Base-by-base conservation (phyloP, 2,329 filamentous ascomycete genomes). In the Colletotrichum noveboracense region DNA sequence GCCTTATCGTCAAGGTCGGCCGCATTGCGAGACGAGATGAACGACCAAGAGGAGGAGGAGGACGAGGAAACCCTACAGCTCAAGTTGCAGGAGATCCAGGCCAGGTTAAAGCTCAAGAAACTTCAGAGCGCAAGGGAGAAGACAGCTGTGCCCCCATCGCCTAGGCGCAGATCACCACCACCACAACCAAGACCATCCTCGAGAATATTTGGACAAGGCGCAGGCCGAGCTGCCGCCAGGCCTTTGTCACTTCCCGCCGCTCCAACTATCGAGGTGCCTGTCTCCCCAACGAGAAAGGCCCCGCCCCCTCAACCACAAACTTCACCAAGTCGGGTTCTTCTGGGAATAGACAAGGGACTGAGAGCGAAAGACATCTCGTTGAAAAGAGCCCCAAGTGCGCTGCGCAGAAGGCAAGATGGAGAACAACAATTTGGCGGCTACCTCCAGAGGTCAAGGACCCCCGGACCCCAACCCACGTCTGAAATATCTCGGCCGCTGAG, bases 41-140 rank as follows among this genome's bases (percentile, higher is more conserved):
- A 85, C 66, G 86, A 84, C 7, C 86, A 88, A 5, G 89, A 92
- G 12, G 92, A 93, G 0, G 93, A 95, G 6, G 94, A 97, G 8
- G 96, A 98, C 79, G 96, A 98, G 83, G 96, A 98, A 87, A 97
- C 93, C 2, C 86, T 98, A 38, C 92, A 97, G 81, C 87, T 99
- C 77, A 93, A 98, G 82, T 87, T 98, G 7, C 93, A 96, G 78
- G 95, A 95, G 71, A 98, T 99, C 74, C 93, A 98, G 84, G 95
- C 96, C 8, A 93, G 94, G 76, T 86, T 98, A 68, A 97, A 94
- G 84, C 85, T 98, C 78, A 98, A 98, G 84, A 96, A 94, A 81
- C 86, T 98, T 16, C 94, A 97, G 83, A 93, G 93, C 81, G 85
- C 91, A 83, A 91, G 89, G 81, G 85, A 88, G 74, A 76, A 67